Evolutionary conservation across 2,329 filamentous ascomycete genomes (phyloP).

Genomic region (Aureobasidium sp.): DNA sequence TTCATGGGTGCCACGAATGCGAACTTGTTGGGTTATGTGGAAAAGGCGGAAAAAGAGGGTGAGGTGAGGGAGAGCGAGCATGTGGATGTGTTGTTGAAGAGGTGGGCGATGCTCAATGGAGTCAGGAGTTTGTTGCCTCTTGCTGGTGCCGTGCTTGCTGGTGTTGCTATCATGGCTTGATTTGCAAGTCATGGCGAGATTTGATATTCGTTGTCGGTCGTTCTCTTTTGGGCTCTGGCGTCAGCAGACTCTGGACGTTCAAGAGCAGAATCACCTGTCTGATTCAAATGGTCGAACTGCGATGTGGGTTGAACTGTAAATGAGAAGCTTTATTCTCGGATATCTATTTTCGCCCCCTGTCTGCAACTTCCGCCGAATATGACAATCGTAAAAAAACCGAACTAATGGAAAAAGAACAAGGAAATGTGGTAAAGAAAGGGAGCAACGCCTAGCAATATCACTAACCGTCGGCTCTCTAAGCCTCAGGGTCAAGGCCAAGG

Average conservation of each 20-base stretch:
- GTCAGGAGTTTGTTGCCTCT: neutral
- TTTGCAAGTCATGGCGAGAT: too few species aligned
- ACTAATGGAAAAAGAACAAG: neutral
- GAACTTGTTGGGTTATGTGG: neutral
- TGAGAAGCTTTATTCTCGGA: neutral
- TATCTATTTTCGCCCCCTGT: slow-evolving; percentile 9
- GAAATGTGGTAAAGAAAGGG: neutral
- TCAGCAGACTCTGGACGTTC: too few species aligned
- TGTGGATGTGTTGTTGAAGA: neutral
- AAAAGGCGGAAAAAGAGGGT: neutral
- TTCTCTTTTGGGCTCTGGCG: too few species aligned
- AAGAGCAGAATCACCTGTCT: neutral
- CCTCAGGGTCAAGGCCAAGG: slow-evolving; percentile 43
- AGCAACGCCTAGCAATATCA: neutral
- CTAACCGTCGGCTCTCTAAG: slow-evolving; percentile 26
- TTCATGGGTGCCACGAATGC: neutral
- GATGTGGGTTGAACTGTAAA: slow-evolving; percentile 8
- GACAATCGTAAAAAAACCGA: slow-evolving; percentile 10
- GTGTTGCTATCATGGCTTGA: neutral
- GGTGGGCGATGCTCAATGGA: neutral
- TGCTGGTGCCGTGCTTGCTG: neutral
- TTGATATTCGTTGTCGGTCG: too few species aligned
- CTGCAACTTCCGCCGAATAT: slow-evolving; percentile 2
- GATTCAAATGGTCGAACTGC: too few species aligned
- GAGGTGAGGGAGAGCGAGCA: neutral